Conservation (phyloP, 2,329 filamentous ascomycete species). For the Arthrobotrys entomopaga region DNA sequence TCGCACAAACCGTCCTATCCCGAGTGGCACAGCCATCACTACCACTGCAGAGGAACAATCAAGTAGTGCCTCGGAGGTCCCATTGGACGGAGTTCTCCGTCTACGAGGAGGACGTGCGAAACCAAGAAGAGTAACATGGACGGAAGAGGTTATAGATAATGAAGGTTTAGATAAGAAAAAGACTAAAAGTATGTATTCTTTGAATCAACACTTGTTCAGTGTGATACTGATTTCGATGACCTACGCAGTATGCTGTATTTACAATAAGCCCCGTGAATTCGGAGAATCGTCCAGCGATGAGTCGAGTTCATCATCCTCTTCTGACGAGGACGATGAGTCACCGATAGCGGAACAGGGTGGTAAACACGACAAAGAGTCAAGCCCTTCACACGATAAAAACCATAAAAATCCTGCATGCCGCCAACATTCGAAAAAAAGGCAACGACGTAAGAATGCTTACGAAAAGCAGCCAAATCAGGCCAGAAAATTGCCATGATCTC, state of each 20-base stretch:
- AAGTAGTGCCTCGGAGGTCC: not conserved
- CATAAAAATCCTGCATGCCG: conserved; percentile 6
- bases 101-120: conserved; percentile 56
- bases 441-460: conserved; percentile 46
- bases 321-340: conserved; percentile 54
- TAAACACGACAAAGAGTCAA: not conserved
- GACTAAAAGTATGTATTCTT: conserved; percentile 77
- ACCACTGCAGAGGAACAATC: conserved; percentile 18
- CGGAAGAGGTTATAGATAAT: conserved; percentile 91
- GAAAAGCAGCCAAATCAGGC: conserved; percentile 24
- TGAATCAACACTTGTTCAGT: too few species aligned
- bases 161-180: conserved; percentile 93
- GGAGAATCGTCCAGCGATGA: conserved; percentile 81
- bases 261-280: conserved; percentile 82
- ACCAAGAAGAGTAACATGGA: conserved; percentile 81
- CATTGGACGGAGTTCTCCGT: conserved; percentile 56
- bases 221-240: not conserved
- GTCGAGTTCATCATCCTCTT: conserved; percentile 70
- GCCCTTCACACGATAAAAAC: not conserved
- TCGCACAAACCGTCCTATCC: not conserved
- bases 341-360: not conserved
- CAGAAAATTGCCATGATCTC: too few species aligned
- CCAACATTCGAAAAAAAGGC: conserved; percentile 5
- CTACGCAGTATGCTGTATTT: conserved; percentile 98
- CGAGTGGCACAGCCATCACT: conserved; percentile 6